Base-by-base conservation (phyloP, 1,284 basidiomycete genomes). In the Trichosporon asahii region DNA sequence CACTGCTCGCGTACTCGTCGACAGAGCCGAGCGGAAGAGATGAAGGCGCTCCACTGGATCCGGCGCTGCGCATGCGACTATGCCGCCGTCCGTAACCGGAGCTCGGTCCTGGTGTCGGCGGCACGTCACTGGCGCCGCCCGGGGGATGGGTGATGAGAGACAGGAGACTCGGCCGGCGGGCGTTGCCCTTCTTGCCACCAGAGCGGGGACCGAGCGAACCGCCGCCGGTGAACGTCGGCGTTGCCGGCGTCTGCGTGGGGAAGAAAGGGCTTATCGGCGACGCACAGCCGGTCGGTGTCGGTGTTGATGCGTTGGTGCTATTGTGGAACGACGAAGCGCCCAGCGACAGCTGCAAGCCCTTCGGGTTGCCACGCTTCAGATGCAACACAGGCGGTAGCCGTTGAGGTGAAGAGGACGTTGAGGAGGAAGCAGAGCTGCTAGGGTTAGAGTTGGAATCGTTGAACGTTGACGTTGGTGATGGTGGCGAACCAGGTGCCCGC, bases 281-380 rank as follows among this genome's bases (percentile, higher is more conserved):
- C 0, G 72, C 70, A 25, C 72, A 68, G 3, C 70, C 55, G 6
- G 67, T 71, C 3, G 72, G 68, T 25, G 74, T 74, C 23, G 68
- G 40, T 12, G 68, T 70, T 12, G 72, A 33, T 3, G 74, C 63
- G 18, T 66, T 37, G 27, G 60, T 65, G 12, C 69, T 66, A 66
- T 69, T 71, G 72, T 73, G 72, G 33, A 73, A 73, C 21, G 72
- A 71, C n/a, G 73, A 53, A 1, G 71, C 68, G 1, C 72, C 65
- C 3, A 74, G 64, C n/a, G 74, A 69, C 11, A 82, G 72, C n/a
- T 75, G 69, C 35, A 82, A 71, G 12, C 76, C 76, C 68, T 82
- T 82, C 9, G 78, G 77, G 69, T 80, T 80, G 53, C 76, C 64
- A 37, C 79, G 76, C 65, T 78, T 78, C 70, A 78, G 67, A 23